Conservation (phyloP, 2,329 filamentous ascomycete species). For the Chrysosporium queenslandicum region DNA sequence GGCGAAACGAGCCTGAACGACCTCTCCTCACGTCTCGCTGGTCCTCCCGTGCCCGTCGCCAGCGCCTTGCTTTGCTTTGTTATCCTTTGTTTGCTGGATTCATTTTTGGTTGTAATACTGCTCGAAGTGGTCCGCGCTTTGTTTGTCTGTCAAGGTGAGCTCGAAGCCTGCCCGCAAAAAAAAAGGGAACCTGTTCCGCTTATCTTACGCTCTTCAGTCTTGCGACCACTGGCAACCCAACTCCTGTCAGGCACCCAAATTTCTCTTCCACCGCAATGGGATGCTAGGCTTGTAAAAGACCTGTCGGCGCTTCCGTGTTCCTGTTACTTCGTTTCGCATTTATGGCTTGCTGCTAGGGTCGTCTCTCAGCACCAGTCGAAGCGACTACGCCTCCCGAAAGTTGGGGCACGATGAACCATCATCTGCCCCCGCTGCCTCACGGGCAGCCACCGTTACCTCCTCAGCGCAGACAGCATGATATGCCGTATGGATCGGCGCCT, state of each 20-base stretch:
- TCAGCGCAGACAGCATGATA: conserved; percentile 39
- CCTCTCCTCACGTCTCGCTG: not conserved
- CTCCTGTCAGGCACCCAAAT: not conserved
- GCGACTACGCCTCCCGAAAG: conserved; percentile 8
- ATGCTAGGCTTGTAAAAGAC: not conserved
- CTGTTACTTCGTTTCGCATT: not conserved
- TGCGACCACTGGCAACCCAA: conserved; percentile 3
- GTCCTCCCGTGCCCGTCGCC: not conserved
- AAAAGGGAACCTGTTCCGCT: conserved; percentile 3
- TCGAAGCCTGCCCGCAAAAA: not conserved
- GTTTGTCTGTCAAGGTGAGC: not conserved
- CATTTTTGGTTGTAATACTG: not conserved
- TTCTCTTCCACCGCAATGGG: not conserved
- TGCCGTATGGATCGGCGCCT: conserved; percentile 34
- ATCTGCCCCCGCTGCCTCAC: conserved; percentile 37
- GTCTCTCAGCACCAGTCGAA: not conserved
- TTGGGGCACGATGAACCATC: conserved; percentile 38
- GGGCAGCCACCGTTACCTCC: conserved; percentile 44
- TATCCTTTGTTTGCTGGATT: not conserved
- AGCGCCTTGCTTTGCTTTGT: not conserved
- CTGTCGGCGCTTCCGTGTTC: not conserved
- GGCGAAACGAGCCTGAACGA: not conserved
- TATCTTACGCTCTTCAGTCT: not conserved
- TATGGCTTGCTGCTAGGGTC: conserved; percentile 9
- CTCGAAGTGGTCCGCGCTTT: not conserved